Percentiles rank a stretch among this genome's conserved stretches.
phyloP scores from a whole-genome alignment of 2,329 filamentous ascomycete genomes.

The Alternaria conjuncta region DNA sequence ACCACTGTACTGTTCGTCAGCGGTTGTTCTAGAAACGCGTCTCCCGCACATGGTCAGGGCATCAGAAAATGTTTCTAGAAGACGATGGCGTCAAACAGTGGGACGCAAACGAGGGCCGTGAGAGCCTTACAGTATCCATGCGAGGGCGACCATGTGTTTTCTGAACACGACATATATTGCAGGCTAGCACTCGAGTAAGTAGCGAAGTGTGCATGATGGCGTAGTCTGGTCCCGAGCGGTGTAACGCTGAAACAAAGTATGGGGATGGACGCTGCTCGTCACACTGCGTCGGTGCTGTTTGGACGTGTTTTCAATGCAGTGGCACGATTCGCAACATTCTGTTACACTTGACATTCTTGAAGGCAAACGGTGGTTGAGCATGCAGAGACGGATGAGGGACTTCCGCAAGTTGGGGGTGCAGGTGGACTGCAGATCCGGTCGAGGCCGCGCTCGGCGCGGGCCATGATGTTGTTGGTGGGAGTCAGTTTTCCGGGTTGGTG shows the following conservation, averaged over 20 bases:
- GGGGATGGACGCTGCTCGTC: constrained; percentile 26
- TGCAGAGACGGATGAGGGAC: neutral
- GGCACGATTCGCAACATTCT: constrained; percentile 27
- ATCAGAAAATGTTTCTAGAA: constrained; percentile 24
- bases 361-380: constrained; percentile 11
- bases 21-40: constrained; percentile 24
- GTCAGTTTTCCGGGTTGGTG: constrained; percentile 26
- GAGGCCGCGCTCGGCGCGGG: constrained; percentile 2
- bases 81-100: constrained; percentile 23
- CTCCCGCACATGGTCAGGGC: constrained; percentile 13
- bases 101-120: constrained; percentile 9
- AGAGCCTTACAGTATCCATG: constrained; percentile 11
- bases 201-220: constrained; percentile 22
- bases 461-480: constrained; percentile 14
- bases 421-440: constrained; percentile 12
- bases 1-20: constrained; percentile 13
- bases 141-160: constrained; percentile 23
- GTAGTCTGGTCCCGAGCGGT: constrained; percentile 29
- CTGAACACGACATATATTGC: constrained; percentile 22
- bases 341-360: constrained; percentile 23
- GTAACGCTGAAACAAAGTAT: constrained; percentile 33
- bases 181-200: constrained; percentile 21
- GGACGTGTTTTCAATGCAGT: constrained; percentile 31
- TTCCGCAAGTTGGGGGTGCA: constrained; percentile 2
- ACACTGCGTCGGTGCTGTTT: constrained; percentile 22